Evolutionary conservation across 192 early-diverging fungal species (phyloP), one percentile per base, ranked within the genome.

Genomic region (Umbelopsis ramanniana): DNA sequence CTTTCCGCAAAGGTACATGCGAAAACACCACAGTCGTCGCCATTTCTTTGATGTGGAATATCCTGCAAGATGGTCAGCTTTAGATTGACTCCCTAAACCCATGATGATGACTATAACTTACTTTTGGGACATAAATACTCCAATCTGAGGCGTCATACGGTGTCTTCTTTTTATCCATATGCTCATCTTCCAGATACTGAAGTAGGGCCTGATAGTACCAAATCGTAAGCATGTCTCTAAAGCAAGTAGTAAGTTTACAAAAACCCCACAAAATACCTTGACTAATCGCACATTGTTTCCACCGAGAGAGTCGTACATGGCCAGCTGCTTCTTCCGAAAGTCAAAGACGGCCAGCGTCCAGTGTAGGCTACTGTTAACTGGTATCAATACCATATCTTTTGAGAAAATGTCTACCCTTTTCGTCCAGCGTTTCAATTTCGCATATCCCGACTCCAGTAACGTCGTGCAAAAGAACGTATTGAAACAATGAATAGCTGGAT

Each of bases 21-120:
- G 76, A 98, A 98, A 6, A 97, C 95, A 10, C 97, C 97, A 74
- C 97, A 98, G 83, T 98, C 97, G 63, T 88, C 95, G 17, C 92
- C 92, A 72, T 98, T 98, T 35, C 79, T 53, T 79, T 98, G 97
- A 6, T 80, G 76, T 0, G 97, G 97, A 38, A 93, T 92, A 71
- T 90, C 80, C 80, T 95, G 81, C 19, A 70, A 66, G 50, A 46
- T 46, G 37, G 35, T 15, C 12, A n/a, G 21, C 37, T 40, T 48
- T 43, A 66, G 46, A 67, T 35, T 43, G 19, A 45, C 21, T n/a
- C 21, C 46, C 17, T 8, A 60, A 77, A 35, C 21, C 19, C 71
- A 24, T 26, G 24, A 8, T 23, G n/a, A 68, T 3, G 21, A 23
- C n/a, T 8, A 43, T 19, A 8, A 48, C 1, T 5, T 40, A 10